Base-by-base conservation (phyloP, 2,329 filamentous ascomycete genomes). In the Monilinia polystroma region DNA sequence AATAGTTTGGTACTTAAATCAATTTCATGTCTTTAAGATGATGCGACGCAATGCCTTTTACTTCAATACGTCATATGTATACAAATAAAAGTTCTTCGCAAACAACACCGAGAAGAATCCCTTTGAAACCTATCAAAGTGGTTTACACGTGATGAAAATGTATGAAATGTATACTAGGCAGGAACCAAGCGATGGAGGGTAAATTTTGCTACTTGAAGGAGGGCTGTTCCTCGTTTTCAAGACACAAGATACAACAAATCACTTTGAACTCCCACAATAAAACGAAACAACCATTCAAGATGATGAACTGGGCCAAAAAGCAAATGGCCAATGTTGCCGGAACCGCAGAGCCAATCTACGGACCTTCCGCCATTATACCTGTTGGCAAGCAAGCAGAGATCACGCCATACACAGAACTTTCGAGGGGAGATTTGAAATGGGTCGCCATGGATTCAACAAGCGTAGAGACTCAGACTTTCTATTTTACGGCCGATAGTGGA, bases 231-330 rank as follows among this genome's bases (percentile, higher is more conserved):
- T 65, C 52, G 43, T 51, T 47, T 43, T 18, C 11, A 54, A 58
- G 23, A 32, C 66, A 62, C 51, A 32, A 59, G 8, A 26, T 29
- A 63, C 51, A 70, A 67, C 16, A 45, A 49, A 43, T 41, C 57
- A 54, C 7, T 60, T 35, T 16, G 23, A n/a, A 10, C 26, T n/a
- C 18, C 51, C 64, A 60, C 67, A 16, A 16, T 23, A 38, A 29
- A 47, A 41, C 6, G 8, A 57, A 45, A 66, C 57, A 62, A 53
- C 51, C 58, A 57, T 71, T 73, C 78, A 85, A 76, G 79, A 95
- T 92, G 89, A 93, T 96, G 83, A 95, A 92, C 83, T 97, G 93
- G 93, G 89, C 93, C 74, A 95, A 96, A 82, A 90, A 94, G 80
- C 88, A 90, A 92, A 79, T 90, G 80, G 86, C 85, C 79, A 84